Percentiles rank a stretch among this genome's conserved stretches.
These are phyloP conservation scores for Apostasia ramifera DNA, from an alignment of 106 monocot genomes.

Conservation along the genomic window DNA sequence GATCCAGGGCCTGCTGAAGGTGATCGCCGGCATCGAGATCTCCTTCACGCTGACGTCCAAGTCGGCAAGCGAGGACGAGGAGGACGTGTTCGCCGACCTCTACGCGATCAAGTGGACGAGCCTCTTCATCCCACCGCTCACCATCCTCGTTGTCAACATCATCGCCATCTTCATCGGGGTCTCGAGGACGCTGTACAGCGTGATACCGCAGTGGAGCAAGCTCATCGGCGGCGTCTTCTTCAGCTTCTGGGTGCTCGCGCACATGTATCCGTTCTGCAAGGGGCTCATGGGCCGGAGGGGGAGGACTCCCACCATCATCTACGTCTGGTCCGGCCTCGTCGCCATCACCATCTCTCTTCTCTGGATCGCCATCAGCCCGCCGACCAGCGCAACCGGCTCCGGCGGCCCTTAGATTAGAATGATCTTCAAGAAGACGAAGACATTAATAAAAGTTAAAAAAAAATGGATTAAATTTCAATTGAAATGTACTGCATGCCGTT, in stretches of 20 bases:
- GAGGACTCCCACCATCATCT: conserved; percentile 9
- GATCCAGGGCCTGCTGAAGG: conserved; percentile 32
- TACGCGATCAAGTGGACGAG: conserved; percentile 6
- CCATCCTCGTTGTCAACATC: conserved; percentile 6
- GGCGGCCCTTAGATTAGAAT: not conserved
- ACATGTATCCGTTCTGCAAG: conserved; percentile 6
- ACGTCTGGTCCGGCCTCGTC: conserved; percentile 4
- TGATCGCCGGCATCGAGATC: conserved; percentile 8
- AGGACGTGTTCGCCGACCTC: conserved; percentile 1
- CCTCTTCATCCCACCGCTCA: conserved; percentile 10
- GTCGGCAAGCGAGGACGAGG: conserved; percentile 6
- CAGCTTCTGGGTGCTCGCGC: conserved; percentile 11
- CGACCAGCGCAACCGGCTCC: not conserved
- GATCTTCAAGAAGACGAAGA: too few relatives aligned
- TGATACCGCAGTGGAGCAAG: conserved; percentile 11
- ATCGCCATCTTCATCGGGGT: conserved; percentile 8
- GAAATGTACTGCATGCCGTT: too few relatives aligned
- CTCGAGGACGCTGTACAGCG: conserved; percentile 3
- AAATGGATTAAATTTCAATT: too few relatives aligned
- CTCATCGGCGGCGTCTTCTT: conserved; percentile 12
- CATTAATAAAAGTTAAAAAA: too few relatives aligned
- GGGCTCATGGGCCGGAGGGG: conserved; percentile 13
- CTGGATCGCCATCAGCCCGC: conserved; percentile 9
- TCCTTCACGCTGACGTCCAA: conserved; percentile 12
- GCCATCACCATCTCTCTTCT: conserved; percentile 9